Evolutionary conservation across 1,284 basidiomycete species (phyloP).

Genomic region (Ganoderma leucocontextum): DNA sequence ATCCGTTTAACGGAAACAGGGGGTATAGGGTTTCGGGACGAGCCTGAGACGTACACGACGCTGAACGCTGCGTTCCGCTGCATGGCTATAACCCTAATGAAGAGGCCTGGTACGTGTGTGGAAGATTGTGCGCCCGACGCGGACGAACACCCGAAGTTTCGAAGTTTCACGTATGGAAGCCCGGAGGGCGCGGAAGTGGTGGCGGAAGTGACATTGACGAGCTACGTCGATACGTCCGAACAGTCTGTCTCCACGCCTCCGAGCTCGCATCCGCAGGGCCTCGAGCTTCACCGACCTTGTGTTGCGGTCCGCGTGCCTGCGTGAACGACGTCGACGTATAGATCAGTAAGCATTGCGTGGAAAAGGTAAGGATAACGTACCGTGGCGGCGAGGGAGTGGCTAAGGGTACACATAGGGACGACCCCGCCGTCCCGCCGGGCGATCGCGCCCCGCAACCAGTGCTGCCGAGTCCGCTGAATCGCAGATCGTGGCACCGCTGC

Average conservation of each 20-base stretch:
- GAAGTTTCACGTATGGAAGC: not conserved
- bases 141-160: not conserved
- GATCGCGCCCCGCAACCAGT: conserved; percentile 1
- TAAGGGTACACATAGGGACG: not conserved
- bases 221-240: not conserved
- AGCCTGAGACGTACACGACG: not conserved
- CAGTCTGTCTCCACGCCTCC: not conserved
- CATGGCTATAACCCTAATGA: not conserved
- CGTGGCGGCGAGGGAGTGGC: not conserved
- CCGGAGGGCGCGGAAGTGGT: not conserved
- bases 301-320: not conserved
- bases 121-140: not conserved
- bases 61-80: not conserved
- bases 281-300: not conserved
- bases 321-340: not conserved
- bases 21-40: not conserved
- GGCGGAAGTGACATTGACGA: not conserved
- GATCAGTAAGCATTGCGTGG: not conserved
- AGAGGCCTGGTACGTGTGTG: conserved; percentile 1
- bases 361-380: not conserved
- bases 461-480: not conserved
- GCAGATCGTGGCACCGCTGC: not conserved
- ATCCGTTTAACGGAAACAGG: not conserved
- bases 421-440: not conserved
- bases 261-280: not conserved